Conservation (phyloP, 768 basidiomycete species). For the Paxillus involutus region DNA sequence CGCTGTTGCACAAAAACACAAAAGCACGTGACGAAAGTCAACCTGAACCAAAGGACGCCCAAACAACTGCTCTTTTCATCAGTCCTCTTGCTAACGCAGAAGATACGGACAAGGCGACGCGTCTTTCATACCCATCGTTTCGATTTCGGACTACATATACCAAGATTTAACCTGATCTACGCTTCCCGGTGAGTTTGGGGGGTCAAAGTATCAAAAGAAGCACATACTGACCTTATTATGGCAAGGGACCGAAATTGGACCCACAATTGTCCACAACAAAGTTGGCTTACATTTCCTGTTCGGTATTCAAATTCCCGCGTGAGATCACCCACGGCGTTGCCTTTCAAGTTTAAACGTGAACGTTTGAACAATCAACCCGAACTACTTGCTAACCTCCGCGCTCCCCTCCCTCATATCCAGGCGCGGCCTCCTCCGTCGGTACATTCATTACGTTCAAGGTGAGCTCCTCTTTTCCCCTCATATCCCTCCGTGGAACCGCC, state of each 20-base stretch:
- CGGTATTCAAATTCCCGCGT: slow-evolving; percentile 35
- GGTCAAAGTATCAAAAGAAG: background rate
- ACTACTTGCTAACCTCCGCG: background rate
- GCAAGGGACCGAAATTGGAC: slow-evolving; percentile 45
- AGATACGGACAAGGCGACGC: slow-evolving; percentile 14
- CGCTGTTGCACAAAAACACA: background rate
- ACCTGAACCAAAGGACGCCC: slow-evolving; percentile 52
- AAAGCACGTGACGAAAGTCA: slow-evolving; percentile 43
- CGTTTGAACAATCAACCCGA: slow-evolving; percentile 7
- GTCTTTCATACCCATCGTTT: slow-evolving; percentile 4
- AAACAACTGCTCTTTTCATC: slow-evolving; percentile 27
- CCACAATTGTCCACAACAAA: slow-evolving; percentile 51
- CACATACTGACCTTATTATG: slow-evolving; percentile 30
- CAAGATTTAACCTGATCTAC: slow-evolving; percentile 1
- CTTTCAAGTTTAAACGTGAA: too few relatives aligned
- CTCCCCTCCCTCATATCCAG: slow-evolving; percentile 32
- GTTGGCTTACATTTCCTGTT: slow-evolving; percentile 43
- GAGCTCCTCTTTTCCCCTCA: slow-evolving; percentile 20
- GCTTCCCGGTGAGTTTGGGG: slow-evolving; percentile 15
- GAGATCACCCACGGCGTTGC: slow-evolving; percentile 15
- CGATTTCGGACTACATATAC: slow-evolving; percentile 16
- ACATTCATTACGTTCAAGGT: slow-evolving; percentile 63
- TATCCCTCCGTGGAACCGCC: background rate
- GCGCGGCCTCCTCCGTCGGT: slow-evolving; percentile 71
- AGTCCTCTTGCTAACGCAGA: slow-evolving; percentile 24